Percentiles rank a stretch among this genome's conserved stretches.
phyloP scores from a whole-genome alignment of 1,139 yeast species.

The Kurtzmaniella quercitrusa region DNA sequence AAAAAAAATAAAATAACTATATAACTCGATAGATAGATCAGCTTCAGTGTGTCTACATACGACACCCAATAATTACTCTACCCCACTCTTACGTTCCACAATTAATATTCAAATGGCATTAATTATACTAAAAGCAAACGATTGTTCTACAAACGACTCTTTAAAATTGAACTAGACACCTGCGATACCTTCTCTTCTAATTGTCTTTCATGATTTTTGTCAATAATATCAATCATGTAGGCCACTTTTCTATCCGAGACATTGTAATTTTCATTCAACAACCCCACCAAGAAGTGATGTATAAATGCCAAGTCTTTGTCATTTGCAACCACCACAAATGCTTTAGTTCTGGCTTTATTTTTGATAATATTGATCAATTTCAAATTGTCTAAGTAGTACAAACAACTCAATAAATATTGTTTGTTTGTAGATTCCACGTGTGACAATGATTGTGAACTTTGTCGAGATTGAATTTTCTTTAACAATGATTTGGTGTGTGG shows the following conservation, averaged over 20 bases:
- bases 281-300: constrained; percentile 22
- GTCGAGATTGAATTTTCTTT: constrained; percentile 23
- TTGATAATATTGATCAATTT: constrained; percentile 34
- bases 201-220: constrained; percentile 25
- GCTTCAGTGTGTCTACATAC: too few species aligned
- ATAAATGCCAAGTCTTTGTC: constrained; percentile 27
- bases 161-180: constrained; percentile 1
- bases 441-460: constrained; percentile 7
- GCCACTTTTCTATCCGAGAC: constrained; percentile 21
- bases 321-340: constrained; percentile 33
- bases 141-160: constrained; percentile 1
- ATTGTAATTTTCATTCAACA: constrained; percentile 11
- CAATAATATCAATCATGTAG: constrained; percentile 37
- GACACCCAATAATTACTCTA: too few species aligned
- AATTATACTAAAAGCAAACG: too few species aligned
- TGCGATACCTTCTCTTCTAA: constrained; percentile 1
- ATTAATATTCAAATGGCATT: too few species aligned
- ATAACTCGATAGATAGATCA: too few species aligned
- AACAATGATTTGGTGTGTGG: constrained; percentile 41
- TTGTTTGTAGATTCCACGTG: constrained; percentile 37
- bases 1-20: too few species aligned
- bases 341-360: constrained; percentile 40
- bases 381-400: constrained; percentile 37
- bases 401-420: constrained; percentile 40
- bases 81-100: too few species aligned